Conservation (phyloP, 371 early-diverging fungal species). For the Mortierella sp. region DNA sequence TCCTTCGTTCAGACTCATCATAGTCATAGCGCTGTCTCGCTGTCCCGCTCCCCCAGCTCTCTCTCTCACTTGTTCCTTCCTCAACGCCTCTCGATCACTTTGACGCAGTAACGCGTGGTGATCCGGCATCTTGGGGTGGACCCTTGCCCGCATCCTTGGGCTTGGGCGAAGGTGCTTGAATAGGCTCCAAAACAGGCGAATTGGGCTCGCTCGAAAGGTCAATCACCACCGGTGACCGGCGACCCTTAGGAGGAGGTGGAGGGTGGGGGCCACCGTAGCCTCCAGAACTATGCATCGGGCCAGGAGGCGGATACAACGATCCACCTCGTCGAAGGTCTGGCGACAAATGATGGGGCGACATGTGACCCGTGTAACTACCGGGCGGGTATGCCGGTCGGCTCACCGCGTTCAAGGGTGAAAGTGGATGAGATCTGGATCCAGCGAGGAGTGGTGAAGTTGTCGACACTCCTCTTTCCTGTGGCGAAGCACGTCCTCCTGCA, state of each 20-base stretch:
- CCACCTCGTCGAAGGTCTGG: neutral
- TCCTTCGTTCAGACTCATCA: neutral
- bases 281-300: neutral
- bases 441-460: neutral
- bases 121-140: neutral
- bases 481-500: slow-evolving; percentile 1
- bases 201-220: slow-evolving; percentile 11
- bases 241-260: neutral
- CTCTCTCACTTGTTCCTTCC: neutral
- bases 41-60: neutral
- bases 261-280: neutral
- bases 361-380: neutral
- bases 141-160: neutral
- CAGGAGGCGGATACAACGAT: neutral
- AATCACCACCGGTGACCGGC: slow-evolving; percentile 3
- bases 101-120: neutral
- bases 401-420: neutral
- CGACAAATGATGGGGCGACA: neutral
- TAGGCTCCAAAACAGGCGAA: neutral
- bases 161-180: neutral
- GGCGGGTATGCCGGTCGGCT: neutral
- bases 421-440: neutral
- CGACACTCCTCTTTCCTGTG: neutral
- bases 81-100: neutral
- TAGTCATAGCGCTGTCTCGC: neutral